Base-by-base conservation (phyloP, 106 monocot genomes). In the Allium cepa region DNA sequence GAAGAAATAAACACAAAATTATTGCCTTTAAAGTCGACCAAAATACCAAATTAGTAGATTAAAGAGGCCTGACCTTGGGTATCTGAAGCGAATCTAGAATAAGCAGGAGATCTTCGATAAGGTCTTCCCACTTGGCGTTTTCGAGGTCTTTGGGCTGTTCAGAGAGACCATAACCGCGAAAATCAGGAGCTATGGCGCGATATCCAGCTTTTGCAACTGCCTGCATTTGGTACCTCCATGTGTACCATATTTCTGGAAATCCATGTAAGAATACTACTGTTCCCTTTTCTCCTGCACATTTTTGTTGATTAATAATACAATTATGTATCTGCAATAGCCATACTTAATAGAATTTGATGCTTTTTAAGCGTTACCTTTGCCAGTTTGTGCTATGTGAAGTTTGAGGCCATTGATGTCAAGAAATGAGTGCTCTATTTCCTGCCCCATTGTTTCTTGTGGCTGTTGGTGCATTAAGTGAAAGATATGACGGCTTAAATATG, bases 241-340 rank as follows among this genome's bases (percentile, higher is more conserved):
- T 69, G 79, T 92, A 84, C 91, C 91, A 92, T 73, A 87, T 84
- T 75, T 92, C 91, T 7, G 91, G 87, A 69, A 88, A 88, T 0
- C 88, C 88, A 62, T 88, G 84, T 8, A 88, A 52, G 77, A 92
- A 87, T 26, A 87, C 72, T 28, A 92, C 84, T 1, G 79, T 72
- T 7, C 80, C 80, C 36, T 61, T 17, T 63, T 79, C 74, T 3
- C 71, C 76, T 82, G 74, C 64, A 64, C 4, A 7, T 14, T 46
- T 13, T 11, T 36, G 36, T 36, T 36, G 5, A 36, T 36, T 5
- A 36, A 5, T 36, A 36, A 36, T 36, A 5, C 4, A 36, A 36
- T 3, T 36, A 36, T 36, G 5, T 36, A 36, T 36, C 36, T 36
- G 5, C 4, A 0, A 36, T 36, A 36, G 36, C 36, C 36, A 5